Base-by-base conservation (phyloP, 768 basidiomycete genomes). In the Cyclocybe cylindracea region DNA sequence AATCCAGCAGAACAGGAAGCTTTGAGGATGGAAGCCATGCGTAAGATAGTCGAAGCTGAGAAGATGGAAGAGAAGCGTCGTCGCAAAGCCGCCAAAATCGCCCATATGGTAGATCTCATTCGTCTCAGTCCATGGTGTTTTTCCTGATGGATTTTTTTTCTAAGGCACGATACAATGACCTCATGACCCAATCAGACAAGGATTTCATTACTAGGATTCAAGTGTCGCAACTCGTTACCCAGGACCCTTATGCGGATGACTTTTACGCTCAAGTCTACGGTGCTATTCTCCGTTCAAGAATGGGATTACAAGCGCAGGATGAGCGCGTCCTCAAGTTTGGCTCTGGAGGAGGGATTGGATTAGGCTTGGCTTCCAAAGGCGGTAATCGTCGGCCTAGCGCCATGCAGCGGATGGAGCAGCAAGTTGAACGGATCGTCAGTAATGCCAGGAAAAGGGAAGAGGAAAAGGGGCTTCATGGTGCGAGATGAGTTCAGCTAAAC, bases 131-230 rank as follows among this genome's bases (percentile, higher is more conserved):
- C 5, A 14, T n/a, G 9, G 18, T 6, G 35, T 19, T 13, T 36
- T 47, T 59, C 14, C 52, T 19, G 34, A 44, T 7, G 64, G 51
- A 24, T 37, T 58, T 33, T 14, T 57, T 50, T 50, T 35, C 47
- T 84, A 46, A 94, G 93, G 84, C 94, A 54, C 85, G 91, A 53
- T 94, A 94, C 64, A 96, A 96, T 60, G 92, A 94, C 67, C 78
- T 95, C 35, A 96, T 96, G 94, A 94, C 93, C 3, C 93, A 94
- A 70, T 94, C 91, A 9, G 97, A 99, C 78, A 98, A 98, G 73
- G 97, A 98, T 65, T 99, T 98, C 66, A 98, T 99, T 71, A 98
- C 97, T 34, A 86, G 97, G 19, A 98, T 99, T 56, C 97, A 99
- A 69, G 92, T 99, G 33, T 98, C 96, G 1, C 97, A 98, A 64